Evolutionary conservation across 139 green algal genomes (phyloP), one percentile per base, ranked within the genome.

Genomic region (Chloropicon primus): DNA sequence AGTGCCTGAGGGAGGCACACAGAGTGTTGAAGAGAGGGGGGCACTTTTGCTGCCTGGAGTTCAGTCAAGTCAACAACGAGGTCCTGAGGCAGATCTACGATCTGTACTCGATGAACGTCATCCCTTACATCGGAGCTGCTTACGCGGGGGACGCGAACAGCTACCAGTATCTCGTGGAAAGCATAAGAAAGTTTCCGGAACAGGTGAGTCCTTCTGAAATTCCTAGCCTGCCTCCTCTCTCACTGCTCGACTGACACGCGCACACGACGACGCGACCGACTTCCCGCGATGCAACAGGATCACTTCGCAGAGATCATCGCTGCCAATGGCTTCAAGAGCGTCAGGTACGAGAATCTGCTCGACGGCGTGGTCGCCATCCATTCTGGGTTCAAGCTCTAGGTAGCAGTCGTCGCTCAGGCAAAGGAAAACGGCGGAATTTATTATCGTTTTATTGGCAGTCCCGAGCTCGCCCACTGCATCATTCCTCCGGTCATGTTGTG

Each of bases 101-200:
- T 80, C 53, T 83, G 1, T 98, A 98, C 83, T 97, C 93, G 0
- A 96, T 98, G 84, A 84, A 89, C 23, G 90, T 97, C 54, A 98
- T 99, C 76, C 95, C 95, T 0, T 77, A 82, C 71, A 89, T 99
- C 21, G 95, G 95, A n/a, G 28, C 81, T 71, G 72, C 93, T 17
- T 88, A 98, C 54, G 94, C 94, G 0, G 82, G 85, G 26, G 95
- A 99, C 79, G 81, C 80, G 0, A 86, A 80, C 1, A 93, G 85
- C 74, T 99, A 99, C 85, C 88, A 94, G 83, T 99, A 99, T 82
- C 86, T 99, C 27, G 95, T 99, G 71, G 95, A 99, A 78, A 94
- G 87, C 88, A 98, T 99, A 54, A 82, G 94, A 28, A 87, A 92
- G 78, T 98, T 99, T 81, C 95, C 95, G 1, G 82, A 86, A 54